A percentile compares a stretch with the other conserved stretches of the same genome.
phyloP scores from a whole-genome alignment of 805 yeast genomes.

The Candida nemodendra region DNA sequence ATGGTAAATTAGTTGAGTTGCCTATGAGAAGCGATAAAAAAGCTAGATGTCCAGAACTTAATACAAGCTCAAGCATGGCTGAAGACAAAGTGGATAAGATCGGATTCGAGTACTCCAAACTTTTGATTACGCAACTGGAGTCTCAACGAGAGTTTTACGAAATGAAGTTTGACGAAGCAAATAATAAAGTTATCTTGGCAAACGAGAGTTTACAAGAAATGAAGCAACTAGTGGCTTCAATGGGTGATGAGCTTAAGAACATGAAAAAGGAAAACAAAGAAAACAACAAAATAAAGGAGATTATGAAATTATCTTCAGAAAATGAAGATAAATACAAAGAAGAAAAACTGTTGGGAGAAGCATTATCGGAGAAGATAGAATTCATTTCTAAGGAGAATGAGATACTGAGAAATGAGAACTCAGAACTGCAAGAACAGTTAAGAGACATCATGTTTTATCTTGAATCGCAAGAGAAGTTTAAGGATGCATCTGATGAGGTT shows the following conservation, averaged over 20 bases:
- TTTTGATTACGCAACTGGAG: constrained; percentile 76
- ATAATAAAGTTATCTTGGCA: constrained; percentile 17
- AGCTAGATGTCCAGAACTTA: constrained; percentile 4
- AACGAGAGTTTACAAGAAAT: constrained; percentile 27
- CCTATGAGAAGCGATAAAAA: constrained; percentile 35
- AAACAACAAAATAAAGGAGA: constrained; percentile 21
- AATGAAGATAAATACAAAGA: constrained; percentile 38
- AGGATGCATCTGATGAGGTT: constrained; percentile 68
- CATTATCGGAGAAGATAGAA: constrained; percentile 40
- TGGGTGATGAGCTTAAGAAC: constrained; percentile 10
- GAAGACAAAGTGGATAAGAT: constrained; percentile 52
- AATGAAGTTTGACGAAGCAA: constrained; percentile 38
- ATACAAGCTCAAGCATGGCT: constrained; percentile 11
- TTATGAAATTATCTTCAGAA: constrained; percentile 17
- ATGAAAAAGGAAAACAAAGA: constrained; percentile 7
- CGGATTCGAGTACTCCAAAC: constrained; percentile 76
- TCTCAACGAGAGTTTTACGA: constrained; percentile 86
- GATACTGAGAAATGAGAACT: constrained; percentile 38
- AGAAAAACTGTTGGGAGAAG: constrained; percentile 45
- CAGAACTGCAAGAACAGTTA: constrained; percentile 59
- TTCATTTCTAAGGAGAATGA: constrained; percentile 33
- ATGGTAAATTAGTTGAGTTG: constrained; percentile 86
- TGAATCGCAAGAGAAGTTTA: constrained; percentile 70
- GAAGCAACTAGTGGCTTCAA: constrained; percentile 24
- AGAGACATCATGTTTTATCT: constrained; percentile 79